A percentile compares a stretch with the other conserved stretches of the same genome.
Conservation (phyloP, 2,329 filamentous ascomycete genomes). For the Aspergillus luchuensis region DNA sequence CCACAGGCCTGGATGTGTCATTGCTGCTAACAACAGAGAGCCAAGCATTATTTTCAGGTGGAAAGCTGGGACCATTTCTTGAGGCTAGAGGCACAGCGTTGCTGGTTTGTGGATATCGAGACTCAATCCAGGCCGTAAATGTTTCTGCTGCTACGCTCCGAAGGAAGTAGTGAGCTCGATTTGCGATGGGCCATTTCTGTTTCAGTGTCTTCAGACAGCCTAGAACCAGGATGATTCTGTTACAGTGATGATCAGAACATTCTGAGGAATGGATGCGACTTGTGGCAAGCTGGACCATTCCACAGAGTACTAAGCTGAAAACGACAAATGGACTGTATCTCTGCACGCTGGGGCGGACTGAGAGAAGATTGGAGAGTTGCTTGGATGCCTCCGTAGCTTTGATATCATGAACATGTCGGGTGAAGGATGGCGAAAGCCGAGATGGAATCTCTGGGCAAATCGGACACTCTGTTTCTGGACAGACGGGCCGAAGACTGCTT, state of each 20-base stretch:
- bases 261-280: slow-evolving; percentile 36
- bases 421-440: slow-evolving; percentile 37
- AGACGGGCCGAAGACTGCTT: slow-evolving; percentile 60
- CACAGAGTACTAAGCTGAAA: slow-evolving; percentile 32
- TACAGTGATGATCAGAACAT: slow-evolving; percentile 43
- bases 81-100: not conserved
- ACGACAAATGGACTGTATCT: slow-evolving; percentile 38
- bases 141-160: slow-evolving; percentile 31
- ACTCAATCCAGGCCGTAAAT: slow-evolving; percentile 17
- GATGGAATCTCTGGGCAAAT: slow-evolving; percentile 24
- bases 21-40: not conserved
- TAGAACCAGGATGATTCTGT: slow-evolving; percentile 39
- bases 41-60: slow-evolving; percentile 2
- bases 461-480: slow-evolving; percentile 20
- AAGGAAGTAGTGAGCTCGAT: slow-evolving; percentile 31
- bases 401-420: slow-evolving; percentile 37
- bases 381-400: slow-evolving; percentile 40
- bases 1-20: not conserved
- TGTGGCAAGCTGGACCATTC: slow-evolving; percentile 39
- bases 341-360: slow-evolving; percentile 35
- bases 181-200: slow-evolving; percentile 34
- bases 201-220: slow-evolving; percentile 37
- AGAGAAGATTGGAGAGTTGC: slow-evolving; percentile 36
- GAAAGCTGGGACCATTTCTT: slow-evolving; percentile 2
- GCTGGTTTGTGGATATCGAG: slow-evolving; percentile 8